Evolutionary conservation across 148 eudicot species (phyloP), one percentile per base, ranked within the genome.

Genomic region (Dysphania ambrosioides): DNA sequence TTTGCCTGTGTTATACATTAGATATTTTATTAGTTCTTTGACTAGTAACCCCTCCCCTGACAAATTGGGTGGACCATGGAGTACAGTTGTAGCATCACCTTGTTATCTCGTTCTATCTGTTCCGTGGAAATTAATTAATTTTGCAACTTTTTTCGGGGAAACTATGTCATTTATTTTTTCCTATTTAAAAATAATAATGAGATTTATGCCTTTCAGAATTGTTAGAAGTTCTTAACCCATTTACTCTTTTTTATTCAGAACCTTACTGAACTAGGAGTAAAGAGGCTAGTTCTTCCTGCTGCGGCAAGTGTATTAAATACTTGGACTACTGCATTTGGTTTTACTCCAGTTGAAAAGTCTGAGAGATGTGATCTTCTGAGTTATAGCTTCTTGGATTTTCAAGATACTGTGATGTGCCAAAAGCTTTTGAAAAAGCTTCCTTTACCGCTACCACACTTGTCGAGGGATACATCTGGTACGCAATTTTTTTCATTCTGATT

Each of bases 331-430:
- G 83, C 90, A 32, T 96, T 96, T 82, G 99, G 97, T 24, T 96
- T 89, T 82, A 81, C 90, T 26, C 78, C 70, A 60, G 75, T 91
- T 83, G 61, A 79, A 31, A 61, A 73, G 23, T 66, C 79, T 0
- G 94, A 92, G 80, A 87, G 87, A 85, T 76, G 82, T 16, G 84
- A 86, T 35, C 79, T 90, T 77, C 74, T 88, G 35, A 85, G 80
- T 34, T 88, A 76, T 72, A 85, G 93, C 80, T 90, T 92, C 83
- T 87, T 92, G 42, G 88, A 88, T 84, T 96, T 96, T 75, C 90
- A 87, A 79, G 97, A 88, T n/a, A 91, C 97, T 8, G 47, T 84
- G 13, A 82, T 92, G 88, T 96, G 99, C 85, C 91, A 96, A 81
- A 96, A 96, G 72, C 72, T 83, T 81, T 77, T 96, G 59, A 66